Evolutionary conservation across 176 grass and related monocot species (phyloP), one percentile per base, ranked within the genome.

Genomic region (Urochloa ruziziensis): DNA sequence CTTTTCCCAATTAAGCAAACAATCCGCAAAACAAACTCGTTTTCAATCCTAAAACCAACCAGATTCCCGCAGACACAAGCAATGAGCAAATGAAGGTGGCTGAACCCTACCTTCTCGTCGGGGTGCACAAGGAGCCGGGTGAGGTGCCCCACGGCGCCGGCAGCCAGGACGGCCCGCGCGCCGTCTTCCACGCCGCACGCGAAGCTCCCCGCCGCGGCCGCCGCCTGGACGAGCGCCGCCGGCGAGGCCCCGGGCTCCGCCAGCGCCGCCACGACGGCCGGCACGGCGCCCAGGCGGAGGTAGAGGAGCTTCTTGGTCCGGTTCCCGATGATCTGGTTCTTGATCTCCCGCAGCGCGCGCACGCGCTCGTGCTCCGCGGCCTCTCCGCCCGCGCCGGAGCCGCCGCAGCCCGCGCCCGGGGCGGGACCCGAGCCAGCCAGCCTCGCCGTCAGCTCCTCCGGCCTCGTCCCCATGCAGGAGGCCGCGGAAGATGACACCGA

Each of bases 301-400:
- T 94, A 99, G 16, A 90, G 82, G 59, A 99, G 96, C 83, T 99
- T 99, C 91, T 99, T 99, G 72, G 93, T 99, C 30, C 89, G 93
- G 85, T 99, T 99, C 29, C 96, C 96, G 18, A 99, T 99, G 80
- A 99, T 96, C 93, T 99, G 96, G 73, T 99, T 99, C 89, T 99
- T 99, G 66, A 99, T 93, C 80, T 94, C 96, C 43, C 96, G 84
- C 77, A 99, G 82, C 62, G 87, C 83, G 62, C 91, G 85, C 57
- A 99, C 85, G 36, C 89, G 81, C 87, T 88, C 92, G 71, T 54
- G 78, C 78, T 85, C 88, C 30, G 70, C 82, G 1, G 69, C 86
- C 62, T 53, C 82, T 36, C 42, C 86, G 46, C 74, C 85, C 36
- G 59, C 80, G 7, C 42, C 89, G 36, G n/a, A 62, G 47, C 70